These are phyloP conservation scores for Croton laevigatus DNA, from an alignment of 441 rosid genomes.

Conservation along the genomic window DNA sequence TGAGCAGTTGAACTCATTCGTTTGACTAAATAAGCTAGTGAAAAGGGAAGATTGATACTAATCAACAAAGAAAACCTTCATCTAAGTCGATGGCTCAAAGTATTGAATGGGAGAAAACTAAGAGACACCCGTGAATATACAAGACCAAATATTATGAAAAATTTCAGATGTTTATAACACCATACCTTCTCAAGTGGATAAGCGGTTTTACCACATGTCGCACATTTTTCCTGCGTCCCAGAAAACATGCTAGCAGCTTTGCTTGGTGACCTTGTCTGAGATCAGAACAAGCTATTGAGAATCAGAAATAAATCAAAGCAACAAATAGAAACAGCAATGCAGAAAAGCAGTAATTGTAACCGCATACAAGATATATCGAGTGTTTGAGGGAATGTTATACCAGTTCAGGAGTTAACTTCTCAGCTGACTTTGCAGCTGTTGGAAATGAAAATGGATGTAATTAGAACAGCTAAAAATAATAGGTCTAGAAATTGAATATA, in stretches of 20 bases:
- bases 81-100: not conserved
- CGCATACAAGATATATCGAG: constrained; percentile 16
- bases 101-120: not conserved
- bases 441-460: constrained; percentile 28
- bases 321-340: constrained; percentile 3
- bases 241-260: constrained; percentile 91
- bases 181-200: constrained; percentile 93
- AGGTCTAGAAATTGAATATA: constrained; percentile 1
- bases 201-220: constrained; percentile 91
- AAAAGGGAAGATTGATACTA: not conserved
- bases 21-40: not conserved
- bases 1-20: not conserved
- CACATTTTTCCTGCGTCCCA: constrained; percentile 94
- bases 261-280: constrained; percentile 93
- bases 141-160: not conserved
- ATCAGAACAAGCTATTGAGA: constrained; percentile 31
- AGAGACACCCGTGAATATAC: not conserved
- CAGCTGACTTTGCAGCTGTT: constrained; percentile 90
- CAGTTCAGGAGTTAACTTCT: constrained; percentile 82
- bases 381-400: constrained; percentile 37
- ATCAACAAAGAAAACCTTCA: not conserved
- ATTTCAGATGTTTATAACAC: not conserved
- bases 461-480: constrained; percentile 26
- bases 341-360: constrained; percentile 7
- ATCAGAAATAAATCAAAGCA: constrained; percentile 24